Percentiles rank a stretch among this genome's conserved stretches.
phyloP scores from a whole-genome alignment of 2,329 filamentous ascomycete genomes.

The Pestalotiopsis sp. region DNA sequence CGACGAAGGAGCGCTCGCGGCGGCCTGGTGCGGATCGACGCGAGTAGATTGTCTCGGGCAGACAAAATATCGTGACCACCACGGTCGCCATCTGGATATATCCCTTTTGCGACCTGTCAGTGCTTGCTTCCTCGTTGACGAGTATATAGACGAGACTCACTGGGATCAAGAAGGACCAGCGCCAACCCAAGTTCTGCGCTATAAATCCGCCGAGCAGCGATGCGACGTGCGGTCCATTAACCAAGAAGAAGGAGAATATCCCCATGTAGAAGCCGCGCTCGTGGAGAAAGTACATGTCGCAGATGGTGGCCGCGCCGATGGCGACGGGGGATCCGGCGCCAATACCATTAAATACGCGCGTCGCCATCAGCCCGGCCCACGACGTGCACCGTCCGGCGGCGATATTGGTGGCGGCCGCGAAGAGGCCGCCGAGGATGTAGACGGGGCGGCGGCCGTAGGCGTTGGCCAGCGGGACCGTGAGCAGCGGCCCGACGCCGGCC shows the following conservation, averaged over 20 bases:
- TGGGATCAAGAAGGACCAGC: conserved; percentile 29
- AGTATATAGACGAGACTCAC: neutral
- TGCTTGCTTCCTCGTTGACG: neutral
- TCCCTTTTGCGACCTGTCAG: conserved; percentile 9
- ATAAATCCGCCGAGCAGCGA: conserved; percentile 30
- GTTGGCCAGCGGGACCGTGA: conserved; percentile 32
- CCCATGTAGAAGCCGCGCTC: conserved; percentile 29
- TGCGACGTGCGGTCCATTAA: conserved; percentile 24
- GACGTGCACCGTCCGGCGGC: conserved; percentile 25
- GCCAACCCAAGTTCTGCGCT: conserved; percentile 29
- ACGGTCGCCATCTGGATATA: conserved; percentile 25
- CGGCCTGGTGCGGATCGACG: conserved; percentile 11
- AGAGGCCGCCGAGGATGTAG: conserved; percentile 32
- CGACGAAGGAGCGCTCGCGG: neutral
- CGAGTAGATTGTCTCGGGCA: conserved; percentile 31
- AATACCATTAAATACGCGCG: conserved; percentile 24
- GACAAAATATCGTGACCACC: conserved; percentile 24
- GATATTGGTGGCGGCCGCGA: conserved; percentile 31
- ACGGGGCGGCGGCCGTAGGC: conserved; percentile 37
- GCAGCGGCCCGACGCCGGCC: conserved; percentile 33
- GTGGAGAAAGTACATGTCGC: conserved; percentile 26
- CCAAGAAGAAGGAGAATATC: conserved; percentile 24
- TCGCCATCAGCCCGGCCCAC: conserved; percentile 24
- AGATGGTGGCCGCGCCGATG: conserved; percentile 23
- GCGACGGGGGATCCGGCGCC: conserved; percentile 19